Evolutionary conservation across 2,329 filamentous ascomycete species (phyloP).

Genomic region (Trichoderma sp.): DNA sequence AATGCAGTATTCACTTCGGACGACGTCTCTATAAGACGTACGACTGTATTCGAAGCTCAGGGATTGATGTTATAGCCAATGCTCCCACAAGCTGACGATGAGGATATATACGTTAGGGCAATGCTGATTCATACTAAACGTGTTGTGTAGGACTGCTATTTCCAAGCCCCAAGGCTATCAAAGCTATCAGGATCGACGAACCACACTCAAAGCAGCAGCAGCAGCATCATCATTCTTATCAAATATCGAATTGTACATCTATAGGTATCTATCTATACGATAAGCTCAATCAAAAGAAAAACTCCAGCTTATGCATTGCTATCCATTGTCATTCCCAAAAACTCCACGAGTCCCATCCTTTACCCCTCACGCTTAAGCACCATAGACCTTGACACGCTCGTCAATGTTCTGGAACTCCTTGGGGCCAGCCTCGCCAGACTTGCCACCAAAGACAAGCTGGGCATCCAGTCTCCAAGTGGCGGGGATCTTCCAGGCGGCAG

Average conservation of each 20-base stretch:
- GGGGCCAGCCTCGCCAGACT: conserved; percentile 56
- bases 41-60: background rate
- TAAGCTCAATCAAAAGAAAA: background rate
- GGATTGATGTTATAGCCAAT: no score
- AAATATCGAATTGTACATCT: background rate
- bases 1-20: background rate
- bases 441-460: conserved; percentile 81
- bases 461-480: conserved; percentile 74
- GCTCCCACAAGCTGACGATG: no score
- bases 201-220: background rate
- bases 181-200: background rate
- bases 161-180: background rate
- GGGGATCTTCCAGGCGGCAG: conserved; percentile 69
- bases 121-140: no score
- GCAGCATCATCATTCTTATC: background rate
- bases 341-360: no score
- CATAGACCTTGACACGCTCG: conserved; percentile 67
- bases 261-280: conserved; percentile 14
- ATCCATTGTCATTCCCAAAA: background rate
- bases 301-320: conserved; percentile 18
- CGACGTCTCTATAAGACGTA: background rate
- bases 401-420: conserved; percentile 68
- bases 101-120: no score
- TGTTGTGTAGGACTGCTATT: background rate
- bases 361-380: conserved; percentile 42